phyloP scores from a whole-genome alignment of 2,329 filamentous ascomycete genomes.

The Fusarium penzigii region DNA sequence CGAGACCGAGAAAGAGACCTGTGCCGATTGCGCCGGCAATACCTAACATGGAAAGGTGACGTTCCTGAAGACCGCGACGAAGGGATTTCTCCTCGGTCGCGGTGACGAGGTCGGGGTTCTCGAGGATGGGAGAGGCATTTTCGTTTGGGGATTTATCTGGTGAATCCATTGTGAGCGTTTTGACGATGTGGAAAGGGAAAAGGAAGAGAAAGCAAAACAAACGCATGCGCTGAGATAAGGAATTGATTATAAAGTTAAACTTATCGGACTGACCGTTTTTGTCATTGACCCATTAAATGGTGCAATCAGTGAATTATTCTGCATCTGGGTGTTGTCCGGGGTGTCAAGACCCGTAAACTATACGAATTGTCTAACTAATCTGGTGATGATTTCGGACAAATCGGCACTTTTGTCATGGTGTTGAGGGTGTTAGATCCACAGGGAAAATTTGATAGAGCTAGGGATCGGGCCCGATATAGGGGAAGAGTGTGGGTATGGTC shows the following conservation, averaged over 20 bases:
- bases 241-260: background rate
- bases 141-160: conserved; percentile 10
- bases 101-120: conserved; percentile 23
- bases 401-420: background rate
- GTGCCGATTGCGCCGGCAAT: conserved; percentile 56
- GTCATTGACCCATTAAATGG: conserved; percentile 15
- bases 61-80: conserved; percentile 27
- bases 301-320: conserved; percentile 11
- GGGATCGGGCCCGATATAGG: background rate
- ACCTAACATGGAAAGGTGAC: conserved; percentile 52
- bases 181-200: background rate
- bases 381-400: background rate
- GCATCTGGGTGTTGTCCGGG: conserved; percentile 7
- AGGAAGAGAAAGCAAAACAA: background rate
- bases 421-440: background rate
- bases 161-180: conserved; percentile 14
- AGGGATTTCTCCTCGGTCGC: conserved; percentile 23
- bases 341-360: background rate
- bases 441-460: background rate
- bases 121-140: background rate
- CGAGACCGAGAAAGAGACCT: conserved; percentile 33
- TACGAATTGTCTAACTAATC: background rate
- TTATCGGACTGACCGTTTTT: conserved; percentile 2
- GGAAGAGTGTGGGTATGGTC: too few species aligned
- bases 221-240: background rate